Conservation (phyloP, 768 basidiomycete genomes). For the Amanita subjunquillea region DNA sequence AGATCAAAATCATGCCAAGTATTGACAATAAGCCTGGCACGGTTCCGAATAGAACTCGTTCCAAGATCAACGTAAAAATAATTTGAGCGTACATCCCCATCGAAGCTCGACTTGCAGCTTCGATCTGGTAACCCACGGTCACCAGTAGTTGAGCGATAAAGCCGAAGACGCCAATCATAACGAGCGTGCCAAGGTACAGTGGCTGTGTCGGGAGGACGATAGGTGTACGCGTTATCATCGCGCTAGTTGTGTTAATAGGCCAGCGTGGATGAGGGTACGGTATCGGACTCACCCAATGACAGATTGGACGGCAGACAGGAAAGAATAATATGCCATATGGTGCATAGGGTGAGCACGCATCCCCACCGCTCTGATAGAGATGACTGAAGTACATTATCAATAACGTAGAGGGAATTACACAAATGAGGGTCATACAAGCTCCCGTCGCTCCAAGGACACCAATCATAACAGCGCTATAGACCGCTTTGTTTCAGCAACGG, state of each 20-base stretch:
- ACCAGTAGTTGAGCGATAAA: conserved; percentile 37
- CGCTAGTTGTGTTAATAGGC: conserved; percentile 20
- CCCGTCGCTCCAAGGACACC: conserved; percentile 56
- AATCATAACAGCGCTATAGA: conserved; percentile 42
- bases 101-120: conserved; percentile 49
- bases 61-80: neutral
- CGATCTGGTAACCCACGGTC: conserved; percentile 43
- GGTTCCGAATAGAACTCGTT: neutral
- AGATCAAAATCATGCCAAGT: neutral
- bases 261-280: neutral
- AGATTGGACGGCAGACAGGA: conserved; percentile 38
- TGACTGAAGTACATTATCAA: neutral
- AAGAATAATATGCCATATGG: conserved; percentile 55
- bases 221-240: conserved; percentile 27
- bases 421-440: conserved; percentile 36
- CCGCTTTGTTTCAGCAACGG: neutral
- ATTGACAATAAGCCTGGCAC: neutral
- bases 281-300: conserved; percentile 18
- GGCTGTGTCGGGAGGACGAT: conserved; percentile 32
- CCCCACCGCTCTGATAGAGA: conserved; percentile 22
- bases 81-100: conserved; percentile 40
- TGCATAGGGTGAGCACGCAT: conserved; percentile 70
- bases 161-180: conserved; percentile 44
- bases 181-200: conserved; percentile 34
- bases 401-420: too few species aligned